Evolutionary conservation across 129 eudicot species (phyloP).

Genomic region (Smallanthus sonchifolius): DNA sequence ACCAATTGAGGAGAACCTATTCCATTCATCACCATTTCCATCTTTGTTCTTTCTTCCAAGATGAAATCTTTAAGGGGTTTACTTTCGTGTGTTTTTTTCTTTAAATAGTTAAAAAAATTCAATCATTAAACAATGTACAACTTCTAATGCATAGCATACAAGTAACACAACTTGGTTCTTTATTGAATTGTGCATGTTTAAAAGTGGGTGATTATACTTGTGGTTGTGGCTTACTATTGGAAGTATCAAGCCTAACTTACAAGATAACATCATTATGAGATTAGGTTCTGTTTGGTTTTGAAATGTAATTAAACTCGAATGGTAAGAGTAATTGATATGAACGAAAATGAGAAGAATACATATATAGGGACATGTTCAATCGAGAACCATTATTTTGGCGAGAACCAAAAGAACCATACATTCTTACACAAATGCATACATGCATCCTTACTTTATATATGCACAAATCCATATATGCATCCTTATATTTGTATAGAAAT

Average conservation of each 20-base stretch:
- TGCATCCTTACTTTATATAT: too few species aligned
- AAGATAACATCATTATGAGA: neutral
- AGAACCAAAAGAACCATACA: too few species aligned
- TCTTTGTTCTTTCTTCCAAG: conserved; percentile 18
- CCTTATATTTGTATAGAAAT: too few species aligned
- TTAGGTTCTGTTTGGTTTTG: neutral
- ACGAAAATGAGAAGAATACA: too few species aligned
- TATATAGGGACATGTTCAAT: too few species aligned
- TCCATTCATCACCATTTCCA: conserved; percentile 23
- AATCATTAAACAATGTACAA: neutral
- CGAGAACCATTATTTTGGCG: too few species aligned
- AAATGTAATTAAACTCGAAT: neutral
- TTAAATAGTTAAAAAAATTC: neutral
- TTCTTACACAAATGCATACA: too few species aligned
- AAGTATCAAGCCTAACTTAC: neutral
- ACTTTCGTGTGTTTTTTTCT: neutral
- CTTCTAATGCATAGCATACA: neutral
- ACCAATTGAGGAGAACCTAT: conserved; percentile 24
- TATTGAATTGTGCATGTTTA: neutral
- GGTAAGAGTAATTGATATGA: neutral
- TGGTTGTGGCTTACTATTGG: neutral
- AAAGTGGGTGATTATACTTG: neutral
- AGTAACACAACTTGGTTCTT: neutral
- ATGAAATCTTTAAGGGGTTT: conserved; percentile 8
- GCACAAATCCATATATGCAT: too few species aligned